Evolutionary conservation across 805 yeast genomes (phyloP), one percentile per base, ranked within the genome.

Genomic region (baker's yeast (Saccharomyces cerevisiae)): DNA sequence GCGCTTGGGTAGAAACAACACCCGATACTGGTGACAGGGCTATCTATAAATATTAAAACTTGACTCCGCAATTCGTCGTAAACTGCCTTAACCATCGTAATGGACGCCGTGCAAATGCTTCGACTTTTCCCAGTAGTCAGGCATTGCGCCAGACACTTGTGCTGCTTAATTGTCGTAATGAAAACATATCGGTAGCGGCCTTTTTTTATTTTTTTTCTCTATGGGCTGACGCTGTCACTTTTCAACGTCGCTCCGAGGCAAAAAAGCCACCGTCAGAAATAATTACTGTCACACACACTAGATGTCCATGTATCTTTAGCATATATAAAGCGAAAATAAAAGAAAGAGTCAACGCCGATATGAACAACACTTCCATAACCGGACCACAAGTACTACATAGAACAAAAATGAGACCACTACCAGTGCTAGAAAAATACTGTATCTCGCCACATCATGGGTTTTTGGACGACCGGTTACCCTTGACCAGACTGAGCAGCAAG

Each of bases 371-470:
- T 36, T 36, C 1, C 8, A 36, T 13, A n/a, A 36, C 5, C 22
- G 29, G 21, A 14, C 17, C 14, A 49, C 26, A 31, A 17, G n/a
- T 26, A n/a, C 27, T 21, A 22, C 49, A 36, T 17, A 27, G 48
- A 36, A 28, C 47, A 29, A 41, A 27, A n/a, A 60, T 61, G 62
- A 55, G 59, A 21, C 56, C 56, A 52, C 68, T 83, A 11, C 87
- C 87, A 6, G 62, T 62, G 11, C 74, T 85, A 41, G 77, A 73
- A 53, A 85, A 84, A 64, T 91, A 83, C 67, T 91, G 84, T 47
- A 79, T 91, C 41, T 84, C 87, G 24, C 79, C 82, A 3, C 68
- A 63, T 28, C 79, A 88, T 0, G 98, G 97, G 30, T 91, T 91
- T 64, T 76, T 92, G 24, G 96, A 97, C 2, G 78, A 76, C 8